These are phyloP conservation scores for Gossypium rotundifolium DNA, from an alignment of 345 rosid species.

Conservation along the genomic window DNA sequence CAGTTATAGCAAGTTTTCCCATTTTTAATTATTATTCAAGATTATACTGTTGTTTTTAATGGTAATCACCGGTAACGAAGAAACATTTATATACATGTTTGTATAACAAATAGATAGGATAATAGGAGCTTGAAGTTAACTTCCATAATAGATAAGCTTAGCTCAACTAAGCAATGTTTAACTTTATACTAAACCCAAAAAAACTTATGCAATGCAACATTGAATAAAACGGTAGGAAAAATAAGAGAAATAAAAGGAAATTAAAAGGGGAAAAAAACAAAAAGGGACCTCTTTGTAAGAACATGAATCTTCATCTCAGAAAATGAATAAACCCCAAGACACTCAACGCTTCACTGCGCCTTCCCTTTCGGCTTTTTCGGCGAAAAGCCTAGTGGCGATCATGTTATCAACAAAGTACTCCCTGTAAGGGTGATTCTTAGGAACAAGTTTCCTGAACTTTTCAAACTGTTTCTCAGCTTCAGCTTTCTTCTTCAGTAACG, in stretches of 20 bases:
- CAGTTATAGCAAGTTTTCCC: background rate
- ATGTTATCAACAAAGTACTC: constrained; percentile 74
- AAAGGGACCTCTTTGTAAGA: constrained; percentile 6
- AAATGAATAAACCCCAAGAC: constrained; percentile 4
- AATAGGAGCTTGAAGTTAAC: background rate
- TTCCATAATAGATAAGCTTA: background rate
- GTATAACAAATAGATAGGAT: background rate
- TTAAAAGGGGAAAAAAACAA: background rate
- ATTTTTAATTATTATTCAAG: background rate
- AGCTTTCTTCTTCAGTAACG: constrained; percentile 62
- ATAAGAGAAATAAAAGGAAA: background rate
- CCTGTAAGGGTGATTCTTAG: constrained; percentile 74
- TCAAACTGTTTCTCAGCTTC: constrained; percentile 86
- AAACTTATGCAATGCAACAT: background rate
- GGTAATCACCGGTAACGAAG: background rate
- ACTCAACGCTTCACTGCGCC: constrained; percentile 31
- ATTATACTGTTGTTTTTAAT: background rate
- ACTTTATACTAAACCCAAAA: background rate
- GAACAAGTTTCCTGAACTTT: constrained; percentile 74
- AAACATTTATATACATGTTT: background rate
- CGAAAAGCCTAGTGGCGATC: constrained; percentile 59
- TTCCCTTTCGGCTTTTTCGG: constrained; percentile 52
- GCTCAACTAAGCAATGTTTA: background rate
- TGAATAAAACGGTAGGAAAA: background rate
- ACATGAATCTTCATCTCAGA: constrained; percentile 10